These are phyloP conservation scores for Canna indica DNA, from an alignment of 176 grass and related monocot genomes.

Conservation along the genomic window DNA sequence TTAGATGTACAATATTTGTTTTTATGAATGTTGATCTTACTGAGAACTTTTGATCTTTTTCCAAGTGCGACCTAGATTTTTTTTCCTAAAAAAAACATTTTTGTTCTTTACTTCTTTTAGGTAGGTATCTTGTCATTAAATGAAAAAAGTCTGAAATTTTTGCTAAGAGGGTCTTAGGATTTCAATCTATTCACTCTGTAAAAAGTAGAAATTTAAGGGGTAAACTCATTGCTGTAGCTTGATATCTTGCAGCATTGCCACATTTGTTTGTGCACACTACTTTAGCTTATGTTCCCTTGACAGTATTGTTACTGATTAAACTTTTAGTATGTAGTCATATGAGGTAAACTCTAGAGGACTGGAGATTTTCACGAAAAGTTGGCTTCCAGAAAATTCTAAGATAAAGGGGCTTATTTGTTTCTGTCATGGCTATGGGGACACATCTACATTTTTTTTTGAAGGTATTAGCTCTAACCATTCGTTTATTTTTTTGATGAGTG, in stretches of 20 bases:
- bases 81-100: too few species aligned
- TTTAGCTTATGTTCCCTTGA: neutral
- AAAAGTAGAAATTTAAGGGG: neutral
- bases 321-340: slow-evolving; percentile 41
- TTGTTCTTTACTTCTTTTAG: neutral
- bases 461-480: slow-evolving; percentile 37
- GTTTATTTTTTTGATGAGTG: slow-evolving; percentile 1
- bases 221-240: neutral
- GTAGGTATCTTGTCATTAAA: neutral
- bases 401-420: slow-evolving; percentile 80
- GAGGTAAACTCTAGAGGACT: slow-evolving; percentile 72
- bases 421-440: slow-evolving; percentile 97
- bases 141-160: neutral
- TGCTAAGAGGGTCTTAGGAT: neutral
- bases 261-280: neutral
- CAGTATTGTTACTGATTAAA: slow-evolving; percentile 4
- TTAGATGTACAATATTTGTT: neutral
- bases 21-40: neutral
- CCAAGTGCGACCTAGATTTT: neutral
- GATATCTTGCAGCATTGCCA: neutral
- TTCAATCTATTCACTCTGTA: neutral
- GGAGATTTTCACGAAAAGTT: slow-evolving; percentile 93
- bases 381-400: slow-evolving; percentile 53
- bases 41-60: neutral
- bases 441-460: slow-evolving; percentile 97